Evolutionary conservation across 768 basidiomycete species (phyloP), one percentile per base, ranked within the genome.

Genomic region (Mycena chlorophos): DNA sequence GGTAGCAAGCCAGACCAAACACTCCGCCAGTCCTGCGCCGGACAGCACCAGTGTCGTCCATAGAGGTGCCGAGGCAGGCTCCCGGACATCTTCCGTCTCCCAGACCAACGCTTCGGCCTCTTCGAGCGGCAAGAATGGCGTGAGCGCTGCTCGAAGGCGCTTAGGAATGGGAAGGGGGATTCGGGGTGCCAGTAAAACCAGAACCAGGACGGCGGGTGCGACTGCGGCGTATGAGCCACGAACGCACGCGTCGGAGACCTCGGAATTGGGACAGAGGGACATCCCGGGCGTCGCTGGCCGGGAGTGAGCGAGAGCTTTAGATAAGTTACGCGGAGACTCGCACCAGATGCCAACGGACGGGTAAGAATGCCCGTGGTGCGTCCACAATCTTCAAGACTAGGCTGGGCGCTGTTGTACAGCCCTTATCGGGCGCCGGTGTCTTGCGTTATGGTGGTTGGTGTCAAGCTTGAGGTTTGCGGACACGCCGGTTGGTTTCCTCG

Each of bases 1-100:
- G 3, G 75, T 64, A n/a, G 75, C 77, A 2, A 87, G 67, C 86
- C 88, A 89, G 8, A 70, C 64, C 4, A 90, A 70, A 0, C 81
- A 72, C 62, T 87, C 45, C 12, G 27, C 13, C 6, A 46, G 45
- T 5, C 23, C 45, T 5, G 27, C 20, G 12, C 8, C 5, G 23
- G 45, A 5, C 12, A 46, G n/a, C 22, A 46, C 45, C 5, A 46
- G 13, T 13, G 22, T 25, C n/a, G 12, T 25, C 45, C 45, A 46
- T 13, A 28, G 5, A 23, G 45, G 12, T 10, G n/a, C 20, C 8
- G 13, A 5, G 20, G 14, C 20, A 42, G 13, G 8, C 13, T 14
- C 20, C 22, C 22, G 13, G 6, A 42, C 20, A 5, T 42, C 40
- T 20, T 8, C 8, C 31, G 13, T 20, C 22, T 42, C 40, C 13